Evolutionary conservation across 345 rosid species (phyloP).

Genomic region (Salix udensis): DNA sequence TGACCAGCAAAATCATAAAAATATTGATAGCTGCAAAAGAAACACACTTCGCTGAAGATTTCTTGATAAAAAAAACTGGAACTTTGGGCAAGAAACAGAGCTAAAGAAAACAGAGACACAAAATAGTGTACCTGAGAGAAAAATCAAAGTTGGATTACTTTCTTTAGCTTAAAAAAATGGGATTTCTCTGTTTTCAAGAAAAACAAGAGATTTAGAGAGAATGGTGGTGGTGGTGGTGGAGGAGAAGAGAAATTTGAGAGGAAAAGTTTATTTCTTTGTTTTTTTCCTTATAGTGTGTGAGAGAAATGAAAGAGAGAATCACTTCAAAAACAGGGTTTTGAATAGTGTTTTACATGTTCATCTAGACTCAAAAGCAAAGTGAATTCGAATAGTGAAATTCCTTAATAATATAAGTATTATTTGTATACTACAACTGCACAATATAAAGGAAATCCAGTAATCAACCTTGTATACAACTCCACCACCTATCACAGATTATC

Average conservation of each 20-base stretch:
- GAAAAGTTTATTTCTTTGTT: neutral
- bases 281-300: neutral
- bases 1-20: neutral
- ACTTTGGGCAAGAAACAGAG: neutral
- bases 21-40: no score
- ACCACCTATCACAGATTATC: no score
- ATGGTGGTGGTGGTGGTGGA: neutral
- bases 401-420: no score
- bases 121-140: neutral
- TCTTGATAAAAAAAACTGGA: no score
- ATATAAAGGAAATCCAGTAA: no score
- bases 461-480: no score
- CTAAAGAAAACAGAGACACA: neutral
- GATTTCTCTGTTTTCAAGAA: neutral
- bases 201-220: neutral
- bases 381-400: no score
- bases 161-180: neutral
- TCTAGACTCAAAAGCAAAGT: no score
- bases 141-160: neutral
- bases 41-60: no score
- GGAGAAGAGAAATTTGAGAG: neutral
- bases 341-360: no score
- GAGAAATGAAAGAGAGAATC: conserved; percentile 16
- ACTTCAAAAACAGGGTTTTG: no score
- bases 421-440: no score